Base-by-base conservation (phyloP, 2,329 filamentous ascomycete genomes). In the Hypoxylon rubiginosum region DNA sequence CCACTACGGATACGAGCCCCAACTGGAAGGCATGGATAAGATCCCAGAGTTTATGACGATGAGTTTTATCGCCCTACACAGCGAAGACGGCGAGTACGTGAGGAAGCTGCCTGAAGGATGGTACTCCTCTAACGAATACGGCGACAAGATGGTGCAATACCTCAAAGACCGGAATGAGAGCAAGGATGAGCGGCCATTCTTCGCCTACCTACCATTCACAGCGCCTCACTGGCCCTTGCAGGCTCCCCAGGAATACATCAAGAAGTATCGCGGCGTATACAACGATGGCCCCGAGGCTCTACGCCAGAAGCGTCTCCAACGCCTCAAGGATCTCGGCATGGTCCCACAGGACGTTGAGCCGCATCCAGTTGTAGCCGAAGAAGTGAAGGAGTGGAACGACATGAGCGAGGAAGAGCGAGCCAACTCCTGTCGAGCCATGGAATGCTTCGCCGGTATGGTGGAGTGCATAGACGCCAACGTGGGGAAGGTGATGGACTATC, bases 201-300 rank as follows among this genome's bases (percentile, higher is more conserved):
- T 89, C 70, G 86, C 79, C 1, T 89, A 88, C 72, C 79, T 87
- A 2, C 86, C 87, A 1, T 90, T 89, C 73, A 87, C 86, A 0
- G 88, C 87, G 0, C 87, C 87, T 1, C 87, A 90, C 68, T 90
- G 88, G 88, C 88, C 88, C 1, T 76, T 90, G 6, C 88, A 90
- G 70, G 86, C 86, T 0, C 86, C 87, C 0, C 75, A 79, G 54
- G 82, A 87, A 64, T 83, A 84, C 58, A 83, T 86, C 46, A 79
- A 82, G 17, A 85, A 88, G 68, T 90, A 90, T 75, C 81, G 81
- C 13, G 87, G 87, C 17, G 78, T 86, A 0, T 90, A 90, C 71
- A 84, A 88, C 51, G 85, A 88, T 4, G 88, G 88, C 0, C 88
- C 88, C 0, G 85, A 88, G 19, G 85, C 80, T 0, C 80, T 90